phyloP scores from a whole-genome alignment of 2,329 filamentous ascomycete genomes.

The Acephala macrosclerotiorum region DNA sequence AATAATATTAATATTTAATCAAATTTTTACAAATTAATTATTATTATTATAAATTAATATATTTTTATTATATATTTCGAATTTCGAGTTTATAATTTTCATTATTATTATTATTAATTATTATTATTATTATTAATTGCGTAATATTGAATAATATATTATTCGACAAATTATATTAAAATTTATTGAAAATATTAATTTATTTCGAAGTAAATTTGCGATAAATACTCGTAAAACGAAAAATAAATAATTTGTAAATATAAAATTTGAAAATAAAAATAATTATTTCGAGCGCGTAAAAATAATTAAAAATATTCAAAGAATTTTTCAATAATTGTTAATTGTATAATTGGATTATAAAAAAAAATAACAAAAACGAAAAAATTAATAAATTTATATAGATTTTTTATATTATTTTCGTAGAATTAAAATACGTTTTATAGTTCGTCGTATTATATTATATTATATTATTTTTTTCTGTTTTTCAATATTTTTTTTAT shows the following conservation, averaged over 20 bases:
- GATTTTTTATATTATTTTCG: too few species aligned
- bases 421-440: too few species aligned
- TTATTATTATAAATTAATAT: slow-evolving; percentile 27
- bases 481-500: too few species aligned
- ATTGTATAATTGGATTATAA: too few species aligned
- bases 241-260: slow-evolving; percentile 33
- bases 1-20: slow-evolving; percentile 17
- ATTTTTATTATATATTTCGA: slow-evolving; percentile 31
- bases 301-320: slow-evolving; percentile 32
- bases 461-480: too few species aligned
- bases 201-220: slow-evolving; percentile 26
- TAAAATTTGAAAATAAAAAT: slow-evolving; percentile 31
- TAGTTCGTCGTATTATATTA: too few species aligned
- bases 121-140: slow-evolving; percentile 24
- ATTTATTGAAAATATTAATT: slow-evolving; percentile 28
- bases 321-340: slow-evolving; percentile 29
- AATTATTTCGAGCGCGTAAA: slow-evolving; percentile 29
- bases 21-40: slow-evolving; percentile 29
- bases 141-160: slow-evolving; percentile 22
- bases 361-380: too few species aligned
- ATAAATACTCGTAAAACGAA: slow-evolving; percentile 22
- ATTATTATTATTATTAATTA: slow-evolving; percentile 25
- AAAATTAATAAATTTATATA: too few species aligned
- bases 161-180: slow-evolving; percentile 24
- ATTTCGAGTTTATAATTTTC: slow-evolving; percentile 23